Evolutionary conservation across 495 filamentous ascomycete species (phyloP).

Genomic region (Coniosporium apollinis): DNA sequence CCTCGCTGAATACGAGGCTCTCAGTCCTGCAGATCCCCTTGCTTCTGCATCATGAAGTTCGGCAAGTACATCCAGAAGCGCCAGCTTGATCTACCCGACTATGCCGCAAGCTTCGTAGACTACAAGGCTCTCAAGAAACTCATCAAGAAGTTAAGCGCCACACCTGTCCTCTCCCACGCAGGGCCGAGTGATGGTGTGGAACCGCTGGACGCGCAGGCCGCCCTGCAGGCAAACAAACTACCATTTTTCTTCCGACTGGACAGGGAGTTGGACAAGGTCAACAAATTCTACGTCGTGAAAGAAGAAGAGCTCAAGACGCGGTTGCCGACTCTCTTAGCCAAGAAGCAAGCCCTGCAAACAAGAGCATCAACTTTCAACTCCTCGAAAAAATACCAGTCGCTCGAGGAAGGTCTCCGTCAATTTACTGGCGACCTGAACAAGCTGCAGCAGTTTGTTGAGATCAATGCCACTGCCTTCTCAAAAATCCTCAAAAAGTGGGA

Average conservation of each 20-base stretch:
- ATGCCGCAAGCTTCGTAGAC: conserved; percentile 97
- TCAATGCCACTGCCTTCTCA: conserved; percentile 92
- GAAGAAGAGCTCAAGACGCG: conserved; percentile 95
- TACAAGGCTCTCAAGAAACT: conserved; percentile 99
- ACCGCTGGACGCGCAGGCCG: conserved; percentile 57
- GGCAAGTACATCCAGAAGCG: conserved; percentile 97
- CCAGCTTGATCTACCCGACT: conserved; percentile 96
- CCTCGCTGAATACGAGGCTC: too few relatives aligned
- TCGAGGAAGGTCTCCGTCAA: conserved; percentile 92
- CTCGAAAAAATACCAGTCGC: conserved; percentile 79
- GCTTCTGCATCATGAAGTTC: conserved; percentile 62
- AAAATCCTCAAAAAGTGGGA: conserved; percentile 99
- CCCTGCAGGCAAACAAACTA: conserved; percentile 93
- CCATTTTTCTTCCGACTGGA: conserved; percentile 98
- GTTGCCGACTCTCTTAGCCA: conserved; percentile 78
- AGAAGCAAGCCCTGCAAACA: conserved; percentile 76
- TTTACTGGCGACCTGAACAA: conserved; percentile 94
- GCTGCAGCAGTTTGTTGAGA: conserved; percentile 85
- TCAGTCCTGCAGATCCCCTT: too few relatives aligned
- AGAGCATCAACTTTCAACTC: conserved; percentile 43
- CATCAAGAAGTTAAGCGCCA: conserved; percentile 92
- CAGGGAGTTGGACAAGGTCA: conserved; percentile 95
- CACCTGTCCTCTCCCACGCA: conserved; percentile 60
- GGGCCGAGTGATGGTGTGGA: conserved; percentile 35
- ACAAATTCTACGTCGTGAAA: conserved; percentile 93